Conservation (phyloP, 1,284 basidiomycete genomes). For the Rhodotorula sp. region DNA sequence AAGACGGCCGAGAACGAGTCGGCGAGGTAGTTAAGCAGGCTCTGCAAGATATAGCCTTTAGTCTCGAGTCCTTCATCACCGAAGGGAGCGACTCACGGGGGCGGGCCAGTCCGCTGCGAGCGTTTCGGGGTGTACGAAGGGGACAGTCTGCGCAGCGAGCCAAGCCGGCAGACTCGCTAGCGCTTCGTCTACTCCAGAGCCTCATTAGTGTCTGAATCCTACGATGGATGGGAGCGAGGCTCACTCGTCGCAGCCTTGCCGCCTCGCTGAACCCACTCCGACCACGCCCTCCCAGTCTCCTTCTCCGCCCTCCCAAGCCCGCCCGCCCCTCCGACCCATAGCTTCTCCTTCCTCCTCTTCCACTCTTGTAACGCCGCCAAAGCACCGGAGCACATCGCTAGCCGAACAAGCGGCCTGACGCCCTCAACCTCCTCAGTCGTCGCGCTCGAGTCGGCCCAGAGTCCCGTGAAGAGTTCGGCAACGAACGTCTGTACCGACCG, state of each 20-base stretch:
- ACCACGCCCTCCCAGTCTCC: conserved; percentile 22
- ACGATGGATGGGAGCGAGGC: neutral
- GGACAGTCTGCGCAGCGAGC: conserved; percentile 39
- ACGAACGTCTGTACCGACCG: conserved; percentile 21
- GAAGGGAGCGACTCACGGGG: neutral
- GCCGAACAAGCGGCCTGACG: conserved; percentile 21
- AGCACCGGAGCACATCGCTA: conserved; percentile 26
- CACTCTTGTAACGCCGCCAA: conserved; percentile 38
- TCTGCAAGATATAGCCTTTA: neutral
- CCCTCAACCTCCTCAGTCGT: neutral
- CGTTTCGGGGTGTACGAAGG: conserved; percentile 19
- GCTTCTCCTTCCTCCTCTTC: conserved; percentile 31
- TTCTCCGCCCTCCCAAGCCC: conserved; percentile 20
- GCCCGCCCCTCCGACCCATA: conserved; percentile 30
- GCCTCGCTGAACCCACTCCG: conserved; percentile 2
- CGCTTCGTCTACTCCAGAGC: neutral
- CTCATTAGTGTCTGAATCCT: neutral
- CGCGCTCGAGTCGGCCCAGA: conserved; percentile 7
- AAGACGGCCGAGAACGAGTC: conserved; percentile 33
- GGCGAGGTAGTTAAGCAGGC: conserved; percentile 14
- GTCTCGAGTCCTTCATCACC: fast-evolving
- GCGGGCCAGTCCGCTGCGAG: conserved; percentile 12
- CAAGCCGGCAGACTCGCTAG: conserved; percentile 15
- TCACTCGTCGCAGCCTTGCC: neutral
- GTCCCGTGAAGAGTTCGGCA: conserved; percentile 8